Evolutionary conservation across 441 rosid species (phyloP).

Genomic region (Macaranga tanarius): DNA sequence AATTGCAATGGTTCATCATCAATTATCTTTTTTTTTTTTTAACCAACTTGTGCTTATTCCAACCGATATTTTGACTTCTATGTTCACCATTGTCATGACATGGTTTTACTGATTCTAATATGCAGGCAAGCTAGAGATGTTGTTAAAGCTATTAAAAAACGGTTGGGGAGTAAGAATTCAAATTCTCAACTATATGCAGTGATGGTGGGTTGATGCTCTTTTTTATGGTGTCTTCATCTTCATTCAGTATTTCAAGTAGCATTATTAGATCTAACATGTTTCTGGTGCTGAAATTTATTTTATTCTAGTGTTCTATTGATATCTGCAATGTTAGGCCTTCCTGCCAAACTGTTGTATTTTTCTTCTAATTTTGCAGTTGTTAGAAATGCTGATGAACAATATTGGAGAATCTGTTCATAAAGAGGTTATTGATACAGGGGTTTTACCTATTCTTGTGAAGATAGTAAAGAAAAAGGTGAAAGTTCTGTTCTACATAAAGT

Average conservation of each 20-base stretch:
- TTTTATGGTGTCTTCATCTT: conserved; percentile 8
- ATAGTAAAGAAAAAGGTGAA: conserved; percentile 95
- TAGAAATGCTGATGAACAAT: conserved; percentile 98
- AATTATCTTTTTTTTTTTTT: too few species aligned
- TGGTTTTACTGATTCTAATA: conserved; percentile 25
- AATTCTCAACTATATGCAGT: conserved; percentile 79
- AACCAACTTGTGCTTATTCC: neutral
- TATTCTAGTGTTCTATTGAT: neutral
- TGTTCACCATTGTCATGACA: conserved; percentile 12
- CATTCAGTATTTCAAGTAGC: conserved; percentile 2
- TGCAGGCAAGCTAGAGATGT: conserved; percentile 84
- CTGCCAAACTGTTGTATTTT: neutral
- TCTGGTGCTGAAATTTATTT: neutral
- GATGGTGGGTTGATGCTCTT: conserved; percentile 50
- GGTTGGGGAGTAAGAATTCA: conserved; percentile 70
- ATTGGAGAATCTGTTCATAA: conserved; percentile 77
- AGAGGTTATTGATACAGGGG: conserved; percentile 71
- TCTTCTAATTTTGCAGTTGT: conserved; percentile 51
- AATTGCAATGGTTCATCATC: too few species aligned
- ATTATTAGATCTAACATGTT: neutral
- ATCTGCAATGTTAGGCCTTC: conserved; percentile 12
- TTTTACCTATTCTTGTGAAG: conserved; percentile 84
- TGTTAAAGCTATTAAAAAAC: conserved; percentile 84
- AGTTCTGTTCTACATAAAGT: neutral
- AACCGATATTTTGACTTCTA: neutral